Evolutionary conservation across 164 flowering plant genomes (phyloP).

Genomic region (Warburgia ugandensis): DNA sequence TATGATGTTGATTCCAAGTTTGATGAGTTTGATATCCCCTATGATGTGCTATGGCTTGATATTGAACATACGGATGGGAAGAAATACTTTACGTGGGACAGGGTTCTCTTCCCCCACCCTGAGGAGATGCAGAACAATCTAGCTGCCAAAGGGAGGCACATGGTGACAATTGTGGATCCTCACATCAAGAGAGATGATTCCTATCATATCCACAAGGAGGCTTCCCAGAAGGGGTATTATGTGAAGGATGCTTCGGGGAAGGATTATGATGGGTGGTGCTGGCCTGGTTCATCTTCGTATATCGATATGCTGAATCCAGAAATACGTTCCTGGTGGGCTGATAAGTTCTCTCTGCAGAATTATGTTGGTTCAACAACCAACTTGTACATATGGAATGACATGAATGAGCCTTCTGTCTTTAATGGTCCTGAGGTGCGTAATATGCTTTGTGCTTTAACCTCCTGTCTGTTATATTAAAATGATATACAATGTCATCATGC

Average conservation of each 20-base stretch:
- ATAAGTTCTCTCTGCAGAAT: slow-evolving; percentile 59
- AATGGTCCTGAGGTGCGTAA: slow-evolving; percentile 90
- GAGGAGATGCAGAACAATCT: slow-evolving; percentile 88
- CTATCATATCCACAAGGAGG: slow-evolving; percentile 76
- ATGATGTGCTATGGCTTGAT: slow-evolving; percentile 98
- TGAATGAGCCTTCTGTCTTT: slow-evolving; percentile 99
- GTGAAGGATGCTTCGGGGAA: slow-evolving; percentile 81
- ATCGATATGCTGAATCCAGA: slow-evolving; percentile 72
- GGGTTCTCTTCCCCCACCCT: slow-evolving; percentile 65
- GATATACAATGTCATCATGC: no score
- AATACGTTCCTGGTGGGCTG: slow-evolving; percentile 93
- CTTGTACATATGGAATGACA: slow-evolving; percentile 96
- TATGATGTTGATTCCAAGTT: slow-evolving; percentile 75
- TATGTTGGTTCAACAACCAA: slow-evolving; percentile 94
- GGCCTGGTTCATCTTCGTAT: slow-evolving; percentile 99
- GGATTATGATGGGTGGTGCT: slow-evolving; percentile 99
- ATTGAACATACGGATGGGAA: slow-evolving; percentile 97
- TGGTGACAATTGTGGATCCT: slow-evolving; percentile 98
- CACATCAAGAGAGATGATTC: slow-evolving; percentile 93
- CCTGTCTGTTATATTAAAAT: no score
- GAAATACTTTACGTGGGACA: slow-evolving; percentile 96
- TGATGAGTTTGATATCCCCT: slow-evolving; percentile 92
- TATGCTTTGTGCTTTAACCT: not conserved
- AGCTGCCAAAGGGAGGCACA: slow-evolving; percentile 81
- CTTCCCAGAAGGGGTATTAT: slow-evolving; percentile 71